Conservation (phyloP, 129 eudicot genomes). For the Artemisia argyi region DNA sequence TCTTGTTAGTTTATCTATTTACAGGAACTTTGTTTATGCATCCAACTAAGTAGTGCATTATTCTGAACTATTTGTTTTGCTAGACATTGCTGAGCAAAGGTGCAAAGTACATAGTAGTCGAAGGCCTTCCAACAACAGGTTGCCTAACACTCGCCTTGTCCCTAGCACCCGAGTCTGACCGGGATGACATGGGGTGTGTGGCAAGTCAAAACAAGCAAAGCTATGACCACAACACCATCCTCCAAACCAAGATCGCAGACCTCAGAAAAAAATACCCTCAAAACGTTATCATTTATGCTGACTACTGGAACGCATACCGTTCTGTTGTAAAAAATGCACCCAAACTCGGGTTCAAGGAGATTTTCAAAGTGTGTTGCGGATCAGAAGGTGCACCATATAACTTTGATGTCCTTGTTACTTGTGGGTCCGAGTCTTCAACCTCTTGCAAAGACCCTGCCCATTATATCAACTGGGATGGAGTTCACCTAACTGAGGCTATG, state of each 20-base stretch:
- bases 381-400: constrained; percentile 60
- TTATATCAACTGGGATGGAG: constrained; percentile 92
- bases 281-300: constrained; percentile 57
- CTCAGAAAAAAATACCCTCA: constrained; percentile 51
- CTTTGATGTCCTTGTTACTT: constrained; percentile 40
- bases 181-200: constrained; percentile 68
- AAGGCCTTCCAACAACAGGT: constrained; percentile 86
- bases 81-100: constrained; percentile 74
- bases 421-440: constrained; percentile 66
- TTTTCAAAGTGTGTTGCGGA: constrained; percentile 78
- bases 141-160: constrained; percentile 71
- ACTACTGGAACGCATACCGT: constrained; percentile 59
- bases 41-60: neutral
- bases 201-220: constrained; percentile 50
- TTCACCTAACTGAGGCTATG: constrained; percentile 86
- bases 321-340: constrained; percentile 41
- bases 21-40: neutral
- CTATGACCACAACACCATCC: constrained; percentile 55
- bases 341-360: constrained; percentile 72
- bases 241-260: constrained; percentile 45
- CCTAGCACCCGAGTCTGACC: constrained; percentile 44
- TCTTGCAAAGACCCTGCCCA: constrained; percentile 61
- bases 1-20: too few relatives aligned
- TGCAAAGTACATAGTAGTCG: constrained; percentile 71
- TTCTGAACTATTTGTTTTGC: neutral